Base-by-base conservation (phyloP, 2,329 filamentous ascomycete species). In the Tolypocladium pustulatum region DNA sequence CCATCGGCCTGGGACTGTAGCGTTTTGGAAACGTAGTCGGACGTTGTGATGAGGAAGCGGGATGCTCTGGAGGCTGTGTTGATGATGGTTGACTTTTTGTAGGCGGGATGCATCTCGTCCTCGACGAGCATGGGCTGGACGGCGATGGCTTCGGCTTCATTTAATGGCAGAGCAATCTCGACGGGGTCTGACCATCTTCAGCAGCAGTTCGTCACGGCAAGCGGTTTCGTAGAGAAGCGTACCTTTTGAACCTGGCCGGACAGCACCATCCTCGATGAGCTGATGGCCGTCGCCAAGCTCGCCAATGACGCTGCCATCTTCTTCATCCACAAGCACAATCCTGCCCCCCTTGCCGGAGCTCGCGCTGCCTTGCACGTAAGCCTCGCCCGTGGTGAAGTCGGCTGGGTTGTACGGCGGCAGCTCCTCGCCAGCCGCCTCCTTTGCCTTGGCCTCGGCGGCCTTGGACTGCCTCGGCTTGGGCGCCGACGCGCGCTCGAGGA, bases 181-280 rank as follows among this genome's bases (percentile, higher is more conserved):
- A 94, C 90, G 3, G 90, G 90, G 63, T 91, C 89, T 75, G 27
- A 1, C 4, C 25, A 9, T 20, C 2, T 7, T 57, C 22, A 53
- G 46, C 46, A 4, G 17, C 43, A 12, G 4, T 27, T 43, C 20
- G 22, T 15, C 25, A 10, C 12, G n/a, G 4, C 9, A 27, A 46
- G 15, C 1, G 10, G 27, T 22, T 30, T 17, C 15, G 17, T 60
- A 61, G 69, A 65, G 63, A 60, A 55, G 59, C 80, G 69, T 78
- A 96, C 91, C 89, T 81, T 99, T 97, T 6, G 89, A 93, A n/a
- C 94, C 94, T 20, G 88, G 86, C 69, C 88, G 85, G 62, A 99
- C 80, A 56, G 80, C 81, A 34, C 83, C 78, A 63, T 92, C 84
- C 68, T 97, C 91, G 20, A 93, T 79, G 22, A 96, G 82, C 63